Conservation (phyloP, 1,284 basidiomycete species). For the Cutaneotrichosporon mucoides region DNA sequence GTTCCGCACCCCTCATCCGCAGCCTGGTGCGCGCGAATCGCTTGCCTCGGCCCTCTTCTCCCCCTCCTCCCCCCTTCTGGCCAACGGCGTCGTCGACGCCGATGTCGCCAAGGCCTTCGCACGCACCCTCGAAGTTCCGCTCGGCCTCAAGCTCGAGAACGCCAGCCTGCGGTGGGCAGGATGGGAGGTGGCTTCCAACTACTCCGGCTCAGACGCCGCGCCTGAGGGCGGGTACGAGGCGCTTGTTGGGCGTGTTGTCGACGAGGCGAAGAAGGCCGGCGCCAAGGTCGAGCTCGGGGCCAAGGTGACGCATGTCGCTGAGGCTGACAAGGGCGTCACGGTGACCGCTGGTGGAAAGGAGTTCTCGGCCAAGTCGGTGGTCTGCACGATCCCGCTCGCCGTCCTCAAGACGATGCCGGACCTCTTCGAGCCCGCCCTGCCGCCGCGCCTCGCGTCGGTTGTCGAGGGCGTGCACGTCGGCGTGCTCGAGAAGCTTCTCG, state of each 20-base stretch:
- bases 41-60: conserved; percentile 46
- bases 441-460: conserved; percentile 28
- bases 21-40: conserved; percentile 25
- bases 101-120: conserved; percentile 37
- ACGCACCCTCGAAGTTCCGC: conserved; percentile 51
- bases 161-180: conserved; percentile 48
- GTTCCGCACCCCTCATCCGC: conserved; percentile 34
- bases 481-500: conserved; percentile 51
- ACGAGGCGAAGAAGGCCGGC: conserved; percentile 40
- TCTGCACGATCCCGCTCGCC: conserved; percentile 51
- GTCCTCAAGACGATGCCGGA: conserved; percentile 42
- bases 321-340: conserved; percentile 18
- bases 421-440: conserved; percentile 45
- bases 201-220: conserved; percentile 53
- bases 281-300: conserved; percentile 41
- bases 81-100: neutral
- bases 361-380: conserved; percentile 39
- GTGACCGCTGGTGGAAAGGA: conserved; percentile 35
- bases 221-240: conserved; percentile 53
- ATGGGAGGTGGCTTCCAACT: conserved; percentile 48
- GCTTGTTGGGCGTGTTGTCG: conserved; percentile 45
- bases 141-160: conserved; percentile 51
- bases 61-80: conserved; percentile 35
- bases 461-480: conserved; percentile 49
- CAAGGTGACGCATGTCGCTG: conserved; percentile 25